Conservation (phyloP, 2,329 filamentous ascomycete genomes). For the Cordyceps fumosorosea region DNA sequence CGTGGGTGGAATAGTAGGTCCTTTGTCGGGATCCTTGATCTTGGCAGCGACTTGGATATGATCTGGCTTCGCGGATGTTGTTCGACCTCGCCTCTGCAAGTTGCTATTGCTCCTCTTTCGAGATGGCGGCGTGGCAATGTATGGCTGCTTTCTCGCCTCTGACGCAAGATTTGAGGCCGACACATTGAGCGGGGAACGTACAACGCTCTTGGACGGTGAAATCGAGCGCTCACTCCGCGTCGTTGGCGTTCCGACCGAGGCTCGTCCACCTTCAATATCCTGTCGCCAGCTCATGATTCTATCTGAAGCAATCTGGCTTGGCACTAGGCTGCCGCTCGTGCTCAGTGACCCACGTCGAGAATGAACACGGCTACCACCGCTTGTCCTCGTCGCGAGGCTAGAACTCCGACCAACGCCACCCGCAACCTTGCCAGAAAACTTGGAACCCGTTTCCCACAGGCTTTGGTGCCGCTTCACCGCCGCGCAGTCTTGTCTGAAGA, state of each 20-base stretch:
- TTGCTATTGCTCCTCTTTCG: constrained; percentile 11
- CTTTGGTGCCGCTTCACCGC: constrained; percentile 70
- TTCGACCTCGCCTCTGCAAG: background rate
- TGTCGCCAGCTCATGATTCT: constrained; percentile 87
- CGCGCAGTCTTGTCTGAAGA: constrained; percentile 93
- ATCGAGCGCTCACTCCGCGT: constrained; percentile 47
- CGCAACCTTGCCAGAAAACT: constrained; percentile 63
- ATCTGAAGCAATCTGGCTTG: constrained; percentile 47
- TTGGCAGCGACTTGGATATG: constrained; percentile 14
- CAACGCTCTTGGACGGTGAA: constrained; percentile 42
- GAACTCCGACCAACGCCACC: constrained; percentile 52
- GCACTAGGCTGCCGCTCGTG: constrained; percentile 22
- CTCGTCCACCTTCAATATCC: constrained; percentile 42
- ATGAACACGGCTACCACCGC: constrained; percentile 37
- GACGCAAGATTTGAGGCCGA: constrained; percentile 36
- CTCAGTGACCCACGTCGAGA: constrained; percentile 50
- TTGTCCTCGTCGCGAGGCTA: constrained; percentile 50
- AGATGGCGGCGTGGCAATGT: constrained; percentile 26
- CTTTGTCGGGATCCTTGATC: constrained; percentile 18
- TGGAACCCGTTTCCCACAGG: constrained; percentile 70
- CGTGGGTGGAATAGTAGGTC: constrained; percentile 37
- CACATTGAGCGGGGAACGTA: constrained; percentile 29
- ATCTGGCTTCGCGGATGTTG: background rate
- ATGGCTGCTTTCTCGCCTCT: constrained; percentile 40
- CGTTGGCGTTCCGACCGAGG: constrained; percentile 32